These are phyloP conservation scores for Xylariaceae sp. DNA, from an alignment of 2,329 filamentous ascomycete species.

Conservation along the genomic window DNA sequence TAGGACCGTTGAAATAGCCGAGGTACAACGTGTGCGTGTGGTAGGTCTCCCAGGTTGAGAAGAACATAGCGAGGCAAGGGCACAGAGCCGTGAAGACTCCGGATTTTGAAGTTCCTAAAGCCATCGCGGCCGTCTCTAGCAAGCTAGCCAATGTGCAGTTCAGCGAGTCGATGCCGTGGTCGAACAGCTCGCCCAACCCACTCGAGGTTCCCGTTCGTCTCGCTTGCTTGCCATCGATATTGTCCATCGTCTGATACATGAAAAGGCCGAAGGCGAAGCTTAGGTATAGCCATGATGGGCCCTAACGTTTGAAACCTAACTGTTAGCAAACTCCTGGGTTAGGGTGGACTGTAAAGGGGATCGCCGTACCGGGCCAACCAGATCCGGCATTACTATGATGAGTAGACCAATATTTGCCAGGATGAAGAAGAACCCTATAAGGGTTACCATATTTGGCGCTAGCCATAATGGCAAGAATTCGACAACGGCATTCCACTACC, in stretches of 20 bases:
- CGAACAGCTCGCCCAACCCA: constrained; percentile 93
- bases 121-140: constrained; percentile 92
- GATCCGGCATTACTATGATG: constrained; percentile 83
- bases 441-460: constrained; percentile 96
- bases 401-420: constrained; percentile 79
- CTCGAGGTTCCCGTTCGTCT: constrained; percentile 93
- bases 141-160: constrained; percentile 95
- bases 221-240: constrained; percentile 97
- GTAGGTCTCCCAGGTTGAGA: constrained; percentile 99
- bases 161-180: constrained; percentile 97
- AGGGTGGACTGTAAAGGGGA: background rate
- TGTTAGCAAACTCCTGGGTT: constrained; percentile 4
- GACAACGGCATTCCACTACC: constrained; percentile 95
- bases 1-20: constrained; percentile 95
- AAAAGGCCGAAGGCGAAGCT: constrained; percentile 95
- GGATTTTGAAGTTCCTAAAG: constrained; percentile 80
- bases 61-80: constrained; percentile 97
- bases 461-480: constrained; percentile 93
- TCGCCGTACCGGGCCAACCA: constrained; percentile 80
- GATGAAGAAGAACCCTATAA: constrained; percentile 94
- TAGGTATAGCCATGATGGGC: constrained; percentile 90
- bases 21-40: constrained; percentile 97
- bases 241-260: constrained; percentile 99
- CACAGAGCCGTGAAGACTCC: constrained; percentile 92
- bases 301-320: constrained; percentile 53